Evolutionary conservation across 208 protist genomes (phyloP).

Genomic region (Trypanosoma vivax): DNA sequence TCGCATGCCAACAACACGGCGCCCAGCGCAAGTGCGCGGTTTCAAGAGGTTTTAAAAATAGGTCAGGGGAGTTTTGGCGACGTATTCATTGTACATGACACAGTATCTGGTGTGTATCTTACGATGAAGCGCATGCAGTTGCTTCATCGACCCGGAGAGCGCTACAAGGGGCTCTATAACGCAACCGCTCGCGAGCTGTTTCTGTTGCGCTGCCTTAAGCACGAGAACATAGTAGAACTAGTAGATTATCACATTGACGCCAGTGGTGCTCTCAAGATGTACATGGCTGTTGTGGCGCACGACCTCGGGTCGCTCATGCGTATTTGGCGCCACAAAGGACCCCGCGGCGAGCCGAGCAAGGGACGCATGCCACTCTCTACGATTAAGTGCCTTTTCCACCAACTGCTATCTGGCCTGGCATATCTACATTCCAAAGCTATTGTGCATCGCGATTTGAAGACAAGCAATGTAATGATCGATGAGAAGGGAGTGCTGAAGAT

Average conservation of each 20-base stretch:
- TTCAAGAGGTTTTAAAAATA: constrained; percentile 72
- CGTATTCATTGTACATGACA: constrained; percentile 84
- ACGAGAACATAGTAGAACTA: constrained; percentile 63
- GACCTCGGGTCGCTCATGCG: constrained; percentile 70
- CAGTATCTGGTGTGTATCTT: constrained; percentile 43
- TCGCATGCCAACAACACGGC: too few species aligned
- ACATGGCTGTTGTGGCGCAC: constrained; percentile 69
- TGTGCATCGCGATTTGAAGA: constrained; percentile 85
- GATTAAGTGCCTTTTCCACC: constrained; percentile 76
- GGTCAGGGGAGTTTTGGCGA: constrained; percentile 84
- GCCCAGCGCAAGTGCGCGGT: constrained; percentile 43
- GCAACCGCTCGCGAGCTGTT: constrained; percentile 74
- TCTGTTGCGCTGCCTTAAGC: constrained; percentile 56
- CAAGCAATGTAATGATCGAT: constrained; percentile 86
- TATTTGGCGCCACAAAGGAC: constrained; percentile 21
- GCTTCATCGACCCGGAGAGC: constrained; percentile 38
- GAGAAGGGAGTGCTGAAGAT: constrained; percentile 66
- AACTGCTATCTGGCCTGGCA: constrained; percentile 64
- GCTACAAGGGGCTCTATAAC: constrained; percentile 49
- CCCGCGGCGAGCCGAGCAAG: constrained; percentile 13
- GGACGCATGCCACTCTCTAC: constrained; percentile 63
- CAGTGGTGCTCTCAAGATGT: constrained; percentile 58
- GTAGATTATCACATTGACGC: constrained; percentile 65
- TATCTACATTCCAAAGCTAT: constrained; percentile 78
- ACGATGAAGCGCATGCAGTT: constrained; percentile 84